Evolutionary conservation across 2,329 filamentous ascomycete genomes (phyloP).

Genomic region (Fusarium subglutinans): DNA sequence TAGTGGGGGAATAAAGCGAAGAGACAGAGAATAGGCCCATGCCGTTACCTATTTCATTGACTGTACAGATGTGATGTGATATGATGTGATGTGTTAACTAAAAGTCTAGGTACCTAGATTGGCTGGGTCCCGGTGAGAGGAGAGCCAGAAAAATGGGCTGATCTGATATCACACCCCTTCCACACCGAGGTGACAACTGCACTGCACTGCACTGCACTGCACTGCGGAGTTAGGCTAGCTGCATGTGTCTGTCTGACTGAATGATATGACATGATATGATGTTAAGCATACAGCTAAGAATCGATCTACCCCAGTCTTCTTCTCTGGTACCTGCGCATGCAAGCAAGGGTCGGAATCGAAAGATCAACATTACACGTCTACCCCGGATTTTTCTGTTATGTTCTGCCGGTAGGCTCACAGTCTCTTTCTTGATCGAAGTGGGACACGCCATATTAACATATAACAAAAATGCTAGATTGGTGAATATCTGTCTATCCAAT

Average conservation of each 20-base stretch:
- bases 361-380: conserved; percentile 7
- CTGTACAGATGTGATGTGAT: conserved; percentile 37
- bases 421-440: neutral
- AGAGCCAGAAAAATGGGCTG: conserved; percentile 28
- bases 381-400: neutral
- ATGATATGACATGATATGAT: conserved; percentile 9
- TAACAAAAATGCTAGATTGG: conserved; percentile 29
- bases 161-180: neutral
- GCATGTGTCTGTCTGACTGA: neutral
- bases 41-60: conserved; percentile 35
- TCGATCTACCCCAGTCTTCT: conserved; percentile 20
- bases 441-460: neutral
- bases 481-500: conserved; percentile 29
- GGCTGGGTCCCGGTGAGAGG: conserved; percentile 35
- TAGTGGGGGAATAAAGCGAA: conserved; percentile 4
- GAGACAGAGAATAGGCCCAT: conserved; percentile 19
- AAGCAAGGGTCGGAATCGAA: conserved; percentile 10
- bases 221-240: conserved; percentile 16
- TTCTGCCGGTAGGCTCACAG: neutral
- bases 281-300: conserved; percentile 4
- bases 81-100: too few species aligned
- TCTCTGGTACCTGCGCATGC: conserved; percentile 21
- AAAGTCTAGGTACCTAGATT: conserved; percentile 12
- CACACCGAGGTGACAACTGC: conserved; percentile 7
- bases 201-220: neutral